Evolutionary conservation across 495 filamentous ascomycete genomes (phyloP).

Genomic region (Annulohypoxylon nitens): DNA sequence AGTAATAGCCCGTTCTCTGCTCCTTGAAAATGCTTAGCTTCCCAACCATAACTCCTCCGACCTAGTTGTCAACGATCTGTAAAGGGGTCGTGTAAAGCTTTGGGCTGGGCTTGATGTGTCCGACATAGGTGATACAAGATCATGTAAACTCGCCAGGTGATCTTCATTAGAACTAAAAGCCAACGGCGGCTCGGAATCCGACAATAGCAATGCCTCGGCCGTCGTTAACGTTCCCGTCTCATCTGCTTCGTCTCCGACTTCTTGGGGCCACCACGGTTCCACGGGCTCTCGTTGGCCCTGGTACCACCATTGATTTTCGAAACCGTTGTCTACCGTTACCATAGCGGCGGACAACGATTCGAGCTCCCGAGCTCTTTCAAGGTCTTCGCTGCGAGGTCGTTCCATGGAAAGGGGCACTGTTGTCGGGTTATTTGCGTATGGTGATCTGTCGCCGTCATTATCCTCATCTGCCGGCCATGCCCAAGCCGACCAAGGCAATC

Average conservation of each 20-base stretch:
- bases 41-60: constrained; percentile 44
- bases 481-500: constrained; percentile 59
- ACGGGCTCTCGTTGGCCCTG: constrained; percentile 53
- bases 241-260: constrained; percentile 24
- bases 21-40: constrained; percentile 15
- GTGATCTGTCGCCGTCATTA: constrained; percentile 17
- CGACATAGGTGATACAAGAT: constrained; percentile 42
- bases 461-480: constrained; percentile 49
- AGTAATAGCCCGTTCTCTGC: not conserved
- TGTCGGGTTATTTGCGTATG: constrained; percentile 38
- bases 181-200: constrained; percentile 37
- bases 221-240: constrained; percentile 28
- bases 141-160: constrained; percentile 14
- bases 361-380: constrained; percentile 56
- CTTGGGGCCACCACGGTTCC: constrained; percentile 31
- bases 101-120: constrained; percentile 30
- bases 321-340: constrained; percentile 69
- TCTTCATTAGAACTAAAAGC: constrained; percentile 28
- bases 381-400: constrained; percentile 35
- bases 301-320: constrained; percentile 67
- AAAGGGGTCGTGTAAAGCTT: constrained; percentile 30
- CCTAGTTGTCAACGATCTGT: constrained; percentile 40
- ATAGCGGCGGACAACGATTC: constrained; percentile 65
- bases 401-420: constrained; percentile 36
- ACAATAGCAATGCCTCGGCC: constrained; percentile 42